Percentiles rank a stretch among this genome's conserved stretches.
Evolutionary conservation across 2,329 filamentous ascomycete species (phyloP).

Genomic region (Laburnicola sp.): DNA sequence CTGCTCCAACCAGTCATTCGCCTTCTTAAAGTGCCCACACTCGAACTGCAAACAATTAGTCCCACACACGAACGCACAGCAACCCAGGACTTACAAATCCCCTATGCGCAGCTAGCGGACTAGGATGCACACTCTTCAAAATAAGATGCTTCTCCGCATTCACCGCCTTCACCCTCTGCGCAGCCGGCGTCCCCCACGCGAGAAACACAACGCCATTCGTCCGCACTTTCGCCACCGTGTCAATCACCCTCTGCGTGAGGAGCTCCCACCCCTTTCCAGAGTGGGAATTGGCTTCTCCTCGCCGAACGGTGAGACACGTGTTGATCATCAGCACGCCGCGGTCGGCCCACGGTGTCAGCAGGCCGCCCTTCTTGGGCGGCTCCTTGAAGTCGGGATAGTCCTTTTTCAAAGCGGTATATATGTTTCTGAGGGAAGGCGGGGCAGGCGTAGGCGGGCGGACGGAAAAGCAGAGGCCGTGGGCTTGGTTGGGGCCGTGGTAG

Average conservation of each 20-base stretch:
- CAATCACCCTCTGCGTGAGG: slow-evolving; percentile 90
- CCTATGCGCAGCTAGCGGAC: slow-evolving; percentile 79
- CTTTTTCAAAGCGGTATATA: slow-evolving; percentile 83
- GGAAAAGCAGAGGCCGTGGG: slow-evolving; percentile 94
- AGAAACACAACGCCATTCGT: slow-evolving; percentile 87
- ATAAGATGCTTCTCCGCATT: slow-evolving; percentile 77
- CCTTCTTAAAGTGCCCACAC: slow-evolving; percentile 77
- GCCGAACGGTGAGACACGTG: slow-evolving; percentile 89
- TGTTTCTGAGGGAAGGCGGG: slow-evolving; percentile 89
- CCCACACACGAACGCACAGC: neutral
- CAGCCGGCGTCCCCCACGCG: slow-evolving; percentile 88
- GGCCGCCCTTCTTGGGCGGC: slow-evolving; percentile 76
- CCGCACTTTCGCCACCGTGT: slow-evolving; percentile 77
- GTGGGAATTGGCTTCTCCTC: slow-evolving; percentile 85
- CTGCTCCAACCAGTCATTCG: slow-evolving; percentile 80
- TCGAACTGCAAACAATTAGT: slow-evolving; percentile 61
- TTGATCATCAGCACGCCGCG: slow-evolving; percentile 92
- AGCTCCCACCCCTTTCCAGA: slow-evolving; percentile 86
- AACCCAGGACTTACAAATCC: slow-evolving; percentile 66
- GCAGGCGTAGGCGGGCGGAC: slow-evolving; percentile 86
- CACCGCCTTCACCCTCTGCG: slow-evolving; percentile 74
- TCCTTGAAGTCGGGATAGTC: slow-evolving; percentile 81
- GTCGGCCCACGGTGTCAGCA: slow-evolving; percentile 92
- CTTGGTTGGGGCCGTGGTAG: slow-evolving; percentile 94
- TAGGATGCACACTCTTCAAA: slow-evolving; percentile 85